Base-by-base conservation (phyloP, 2,329 filamentous ascomycete species). In the Cladophialophora immunda region DNA sequence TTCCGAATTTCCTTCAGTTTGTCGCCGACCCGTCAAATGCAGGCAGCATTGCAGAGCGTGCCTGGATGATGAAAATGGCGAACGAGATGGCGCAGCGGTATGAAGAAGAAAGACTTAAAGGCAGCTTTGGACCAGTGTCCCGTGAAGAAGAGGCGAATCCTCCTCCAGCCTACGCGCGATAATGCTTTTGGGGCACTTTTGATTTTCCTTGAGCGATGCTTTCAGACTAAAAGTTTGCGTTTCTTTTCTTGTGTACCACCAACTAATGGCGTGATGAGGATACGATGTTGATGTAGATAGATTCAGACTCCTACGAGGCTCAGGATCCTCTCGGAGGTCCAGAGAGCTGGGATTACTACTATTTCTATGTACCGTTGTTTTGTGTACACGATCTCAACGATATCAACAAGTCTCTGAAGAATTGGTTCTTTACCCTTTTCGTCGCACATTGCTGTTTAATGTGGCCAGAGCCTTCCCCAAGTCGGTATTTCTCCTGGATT, bases 51-150 rank as follows among this genome's bases (percentile, higher is more conserved):
- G 75, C 84, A n/a, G 82, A 85, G 66, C 80, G 82, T 68, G 78
- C 77, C 4, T 77, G 81, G 73, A 80, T 83, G 59, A 79, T 81
- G 73, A 79, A 97, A 82, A 95, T 99, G 87, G 94, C 94, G 4
- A 90, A 90, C 70, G 95, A 98, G 78, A 94, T 98, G 73, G 93
- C 93, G 38, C 78, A 78, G 68, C 90, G 92, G 64, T 93, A 97
- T 71, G 92, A 94, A 71, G 92, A 97, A 72, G 92, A 97, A 80
- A 95, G 97, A 80, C 34, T 55, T 30, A 73, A 71, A 57, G 71
- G 70, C 19, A 71, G 63, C 45, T 72, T 73, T 62, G 69, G 67
- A 4, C 61, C 62, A 0, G 53, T 68, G 52, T 67, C 66, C 29
- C 57, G 76, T 45, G 73, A 74, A 38, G 76, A 76, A 52, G 79